Evolutionary conservation across 345 rosid genomes (phyloP).

Genomic region (Gossypium australe): DNA sequence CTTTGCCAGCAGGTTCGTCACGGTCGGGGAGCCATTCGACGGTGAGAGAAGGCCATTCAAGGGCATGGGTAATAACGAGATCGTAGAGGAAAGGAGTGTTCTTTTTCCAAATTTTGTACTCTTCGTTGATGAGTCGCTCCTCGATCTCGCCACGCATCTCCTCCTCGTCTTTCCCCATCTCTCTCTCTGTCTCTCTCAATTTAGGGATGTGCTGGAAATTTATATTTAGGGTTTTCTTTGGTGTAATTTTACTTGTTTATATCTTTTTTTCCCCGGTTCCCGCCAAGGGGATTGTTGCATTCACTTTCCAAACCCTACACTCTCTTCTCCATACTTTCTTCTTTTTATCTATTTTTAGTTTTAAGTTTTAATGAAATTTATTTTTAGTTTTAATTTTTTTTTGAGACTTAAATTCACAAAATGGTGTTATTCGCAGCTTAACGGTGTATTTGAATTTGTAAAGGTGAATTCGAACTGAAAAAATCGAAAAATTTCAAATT

Average conservation of each 20-base stretch:
- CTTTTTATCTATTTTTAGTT: background rate
- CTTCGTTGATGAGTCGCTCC: conserved; percentile 88
- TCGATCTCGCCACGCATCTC: conserved; percentile 96
- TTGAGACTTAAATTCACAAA: too few species aligned
- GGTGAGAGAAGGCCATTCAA: conserved; percentile 98
- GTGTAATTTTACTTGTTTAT: background rate
- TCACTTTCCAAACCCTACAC: background rate
- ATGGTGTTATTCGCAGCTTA: too few species aligned
- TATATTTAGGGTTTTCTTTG: background rate
- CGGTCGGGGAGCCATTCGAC: conserved; percentile 96
- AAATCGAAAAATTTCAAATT: too few species aligned
- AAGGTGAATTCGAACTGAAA: too few species aligned
- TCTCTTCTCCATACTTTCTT: background rate
- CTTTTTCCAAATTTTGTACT: conserved; percentile 99
- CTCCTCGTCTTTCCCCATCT: conserved; percentile 91
- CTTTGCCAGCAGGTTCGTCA: conserved; percentile 93
- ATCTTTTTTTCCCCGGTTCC: background rate
- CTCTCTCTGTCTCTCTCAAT: conserved; percentile 9
- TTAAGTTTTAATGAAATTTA: too few species aligned
- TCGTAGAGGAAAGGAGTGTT: conserved; percentile 97
- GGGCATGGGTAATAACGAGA: conserved; percentile 92
- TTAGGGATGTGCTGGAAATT: conserved; percentile 10
- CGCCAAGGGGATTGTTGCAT: background rate
- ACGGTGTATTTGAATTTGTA: too few species aligned
- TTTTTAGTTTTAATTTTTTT: too few species aligned